Conservation (phyloP, 176 grass and related monocot species). For the Elaeis guineensis region DNA sequence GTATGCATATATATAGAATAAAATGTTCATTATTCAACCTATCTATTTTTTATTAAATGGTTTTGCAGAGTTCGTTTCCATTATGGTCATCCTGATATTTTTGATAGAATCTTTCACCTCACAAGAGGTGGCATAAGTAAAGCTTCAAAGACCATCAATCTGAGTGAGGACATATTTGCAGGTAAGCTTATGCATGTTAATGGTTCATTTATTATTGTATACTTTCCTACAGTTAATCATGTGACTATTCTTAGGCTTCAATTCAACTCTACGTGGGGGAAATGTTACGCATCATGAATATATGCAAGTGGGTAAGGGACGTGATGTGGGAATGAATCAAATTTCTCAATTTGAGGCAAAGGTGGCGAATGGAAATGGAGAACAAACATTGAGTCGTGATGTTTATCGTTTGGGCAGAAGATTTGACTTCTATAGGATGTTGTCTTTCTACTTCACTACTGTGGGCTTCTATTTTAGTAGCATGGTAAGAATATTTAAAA, state of each 20-base stretch:
- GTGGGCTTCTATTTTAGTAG: conserved; percentile 94
- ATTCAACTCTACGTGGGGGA: conserved; percentile 87
- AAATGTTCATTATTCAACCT: too few species aligned
- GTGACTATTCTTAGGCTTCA: conserved; percentile 55
- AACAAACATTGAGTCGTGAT: conserved; percentile 97
- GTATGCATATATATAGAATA: too few species aligned
- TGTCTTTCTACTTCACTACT: conserved; percentile 95
- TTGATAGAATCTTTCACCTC: conserved; percentile 98
- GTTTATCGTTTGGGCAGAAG: conserved; percentile 81
- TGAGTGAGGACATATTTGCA: conserved; percentile 99
- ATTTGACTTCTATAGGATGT: conserved; percentile 97
- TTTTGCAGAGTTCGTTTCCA: conserved; percentile 79
- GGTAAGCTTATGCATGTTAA: conserved; percentile 30
- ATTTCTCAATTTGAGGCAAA: conserved; percentile 96
- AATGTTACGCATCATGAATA: conserved; percentile 94
- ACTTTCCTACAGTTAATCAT: conserved; percentile 13
- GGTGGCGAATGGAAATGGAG: conserved; percentile 87
- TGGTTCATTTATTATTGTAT: conserved; percentile 12
- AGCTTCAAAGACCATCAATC: conserved; percentile 90
- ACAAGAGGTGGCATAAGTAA: conserved; percentile 97
- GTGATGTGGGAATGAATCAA: conserved; percentile 98
- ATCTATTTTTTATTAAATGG: not conserved
- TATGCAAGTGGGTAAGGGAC: conserved; percentile 96
- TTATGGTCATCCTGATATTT: conserved; percentile 97
- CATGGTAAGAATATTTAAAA: conserved; percentile 63